Conservation (phyloP, 2,329 filamentous ascomycete genomes). For the Aspergillus piperis region DNA sequence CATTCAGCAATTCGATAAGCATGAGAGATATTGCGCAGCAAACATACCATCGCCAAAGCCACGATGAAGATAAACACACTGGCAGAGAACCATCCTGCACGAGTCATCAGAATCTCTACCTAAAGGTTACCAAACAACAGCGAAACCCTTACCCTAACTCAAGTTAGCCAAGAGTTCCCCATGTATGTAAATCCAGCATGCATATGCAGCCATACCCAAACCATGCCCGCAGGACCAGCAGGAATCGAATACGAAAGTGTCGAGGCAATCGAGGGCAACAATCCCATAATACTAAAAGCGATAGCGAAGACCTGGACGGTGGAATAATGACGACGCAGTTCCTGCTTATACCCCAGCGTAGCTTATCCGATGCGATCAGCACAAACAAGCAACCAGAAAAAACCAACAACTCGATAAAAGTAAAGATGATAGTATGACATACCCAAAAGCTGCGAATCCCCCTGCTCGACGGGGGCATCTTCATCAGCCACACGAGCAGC, state of each 20-base stretch:
- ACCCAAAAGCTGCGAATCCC: constrained; percentile 29
- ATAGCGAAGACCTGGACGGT: constrained; percentile 63
- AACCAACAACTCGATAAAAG: too few relatives aligned
- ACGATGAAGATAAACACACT: constrained; percentile 60
- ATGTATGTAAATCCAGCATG: neutral
- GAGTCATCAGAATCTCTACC: constrained; percentile 1
- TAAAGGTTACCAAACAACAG: neutral
- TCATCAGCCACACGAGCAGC: neutral
- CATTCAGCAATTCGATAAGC: neutral
- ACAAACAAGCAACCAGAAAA: too few relatives aligned
- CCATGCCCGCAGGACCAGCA: constrained; percentile 61
- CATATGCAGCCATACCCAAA: constrained; percentile 50
- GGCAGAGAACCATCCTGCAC: constrained; percentile 55
- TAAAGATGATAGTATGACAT: neutral
- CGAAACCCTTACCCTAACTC: constrained; percentile 12
- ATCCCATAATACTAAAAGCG: constrained; percentile 61
- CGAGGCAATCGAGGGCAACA: constrained; percentile 62
- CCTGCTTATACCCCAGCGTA: constrained; percentile 56
- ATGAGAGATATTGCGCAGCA: constrained; percentile 22
- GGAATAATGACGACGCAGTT: constrained; percentile 61
- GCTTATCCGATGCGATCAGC: constrained; percentile 24
- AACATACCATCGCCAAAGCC: constrained; percentile 59
- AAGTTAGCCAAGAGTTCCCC: constrained; percentile 21
- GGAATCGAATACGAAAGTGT: constrained; percentile 61
- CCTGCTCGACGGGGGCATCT: constrained; percentile 13